Percentiles rank a stretch among this genome's conserved stretches.
phyloP scores from a whole-genome alignment of 352 stramenopile species.

The Halophytophthora polymorphica region DNA sequence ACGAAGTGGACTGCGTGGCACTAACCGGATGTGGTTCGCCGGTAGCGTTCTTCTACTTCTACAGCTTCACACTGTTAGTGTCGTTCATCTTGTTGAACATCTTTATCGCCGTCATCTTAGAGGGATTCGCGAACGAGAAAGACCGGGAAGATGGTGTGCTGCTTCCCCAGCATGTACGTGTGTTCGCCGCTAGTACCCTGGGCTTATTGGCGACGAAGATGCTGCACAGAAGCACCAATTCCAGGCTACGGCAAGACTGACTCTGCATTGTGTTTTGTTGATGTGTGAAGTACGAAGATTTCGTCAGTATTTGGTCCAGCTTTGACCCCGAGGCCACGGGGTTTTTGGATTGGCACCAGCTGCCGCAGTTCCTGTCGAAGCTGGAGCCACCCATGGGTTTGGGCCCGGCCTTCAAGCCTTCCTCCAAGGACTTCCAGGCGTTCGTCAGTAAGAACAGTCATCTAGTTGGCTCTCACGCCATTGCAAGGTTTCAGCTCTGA shows the following conservation, averaged over 20 bases:
- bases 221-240: too few relatives aligned
- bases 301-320: slow-evolving; percentile 64
- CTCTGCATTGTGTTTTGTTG: background rate
- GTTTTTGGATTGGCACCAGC: slow-evolving; percentile 68
- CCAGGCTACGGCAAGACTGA: background rate
- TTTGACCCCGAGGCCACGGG: slow-evolving; percentile 86
- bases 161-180: slow-evolving; percentile 50
- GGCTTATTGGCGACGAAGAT: slow-evolving; percentile 40
- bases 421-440: slow-evolving; percentile 38
- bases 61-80: slow-evolving; percentile 88
- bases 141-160: slow-evolving; percentile 60
- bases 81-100: slow-evolving; percentile 90
- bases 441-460: slow-evolving; percentile 37
- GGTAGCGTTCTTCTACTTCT: slow-evolving; percentile 76
- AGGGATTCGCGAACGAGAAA: slow-evolving; percentile 83
- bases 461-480: background rate
- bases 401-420: slow-evolving; percentile 27
- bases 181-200: slow-evolving; percentile 2
- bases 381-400: slow-evolving; percentile 74
- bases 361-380: slow-evolving; percentile 59
- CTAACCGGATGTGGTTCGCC: slow-evolving; percentile 70
- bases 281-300: slow-evolving; percentile 64
- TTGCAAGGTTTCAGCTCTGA: background rate
- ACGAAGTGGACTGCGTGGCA: slow-evolving; percentile 37
- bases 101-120: slow-evolving; percentile 91